phyloP scores from a whole-genome alignment of 305 asterid genomes.

The Rubia occidens region DNA sequence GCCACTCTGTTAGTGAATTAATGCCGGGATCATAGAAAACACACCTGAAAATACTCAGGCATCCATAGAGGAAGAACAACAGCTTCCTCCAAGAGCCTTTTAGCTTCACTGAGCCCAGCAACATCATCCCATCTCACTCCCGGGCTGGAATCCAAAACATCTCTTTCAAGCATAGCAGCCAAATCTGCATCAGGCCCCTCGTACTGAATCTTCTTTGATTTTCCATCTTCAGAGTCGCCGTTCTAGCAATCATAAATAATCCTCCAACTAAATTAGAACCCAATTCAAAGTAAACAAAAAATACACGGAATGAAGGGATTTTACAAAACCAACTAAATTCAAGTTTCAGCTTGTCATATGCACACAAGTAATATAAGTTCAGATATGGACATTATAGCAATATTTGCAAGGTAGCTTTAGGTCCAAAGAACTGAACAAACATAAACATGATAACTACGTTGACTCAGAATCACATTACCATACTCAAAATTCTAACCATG shows the following conservation, averaged over 20 bases:
- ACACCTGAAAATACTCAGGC: constrained; percentile 99
- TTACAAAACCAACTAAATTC: neutral
- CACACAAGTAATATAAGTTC: neutral
- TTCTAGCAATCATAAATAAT: constrained; percentile 33
- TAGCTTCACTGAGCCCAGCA: constrained; percentile 95
- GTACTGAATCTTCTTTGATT: constrained; percentile 63
- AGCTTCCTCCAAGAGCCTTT: constrained; percentile 96
- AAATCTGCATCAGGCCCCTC: constrained; percentile 97
- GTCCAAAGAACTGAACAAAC: neutral
- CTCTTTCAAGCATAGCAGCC: constrained; percentile 99
- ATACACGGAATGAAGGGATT: neutral
- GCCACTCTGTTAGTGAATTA: neutral
- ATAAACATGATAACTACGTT: neutral
- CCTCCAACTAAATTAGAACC: neutral
- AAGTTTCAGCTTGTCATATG: neutral
- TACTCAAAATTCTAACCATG: neutral
- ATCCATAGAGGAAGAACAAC: constrained; percentile 98
- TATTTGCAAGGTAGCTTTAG: neutral
- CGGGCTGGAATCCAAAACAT: constrained; percentile 83
- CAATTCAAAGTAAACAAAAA: constrained; percentile 3
- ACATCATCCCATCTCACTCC: constrained; percentile 99
- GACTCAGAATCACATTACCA: neutral
- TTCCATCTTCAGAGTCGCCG: constrained; percentile 84
- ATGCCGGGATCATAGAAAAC: constrained; percentile 2
- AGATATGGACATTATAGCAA: neutral